Base-by-base conservation (phyloP, 345 rosid genomes). In the Pugionium cornutum region DNA sequence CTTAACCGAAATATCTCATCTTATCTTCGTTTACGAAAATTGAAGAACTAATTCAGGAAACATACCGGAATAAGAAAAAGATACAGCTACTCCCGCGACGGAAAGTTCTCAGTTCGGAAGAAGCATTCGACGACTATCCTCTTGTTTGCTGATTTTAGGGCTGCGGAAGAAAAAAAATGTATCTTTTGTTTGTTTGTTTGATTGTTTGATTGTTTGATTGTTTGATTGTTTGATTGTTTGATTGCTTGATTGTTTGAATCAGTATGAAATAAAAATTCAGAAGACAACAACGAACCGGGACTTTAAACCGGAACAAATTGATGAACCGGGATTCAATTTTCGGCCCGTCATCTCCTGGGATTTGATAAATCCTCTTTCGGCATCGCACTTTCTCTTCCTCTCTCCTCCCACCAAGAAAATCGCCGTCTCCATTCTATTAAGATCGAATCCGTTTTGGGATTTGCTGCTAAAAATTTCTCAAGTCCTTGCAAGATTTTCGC, bases 371-470 rank as follows among this genome's bases (percentile, higher is more conserved):
- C 40, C 1, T 33, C 45, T 25, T 5, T 37, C 42, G 44, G 47
- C 66, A 32, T 33, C 37, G 35, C 73, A 41, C 47, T 51, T 26
- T 25, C 31, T 30, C 28, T 54, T 53, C 63, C 50, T 72, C 66
- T 62, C 70, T 72, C 60, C 70, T 56, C 70, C 69, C 54, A 56
- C 70, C 53, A 37, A 50, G 70, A 72, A 57, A 64, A 72, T 56
- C 65, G 49, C 41, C 53, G 39, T 57, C 65, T 37, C 48, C 48
- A 33, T 33, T 68, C 65, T 56, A 26, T 34, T 50, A 27, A 32
- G 60, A 57, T 57, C 76, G 65, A 64, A 18, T 44, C 61, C 55
- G 31, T 26, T 3, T 29, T 41, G 46, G 58, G 62, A 35, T 10
- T 53, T 31, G 4, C 8, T 8, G 32, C 60, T 44, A 28, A 52